Evolutionary conservation across 163 green algal genomes (phyloP).

Genomic region (Scenedesmus sp.): DNA sequence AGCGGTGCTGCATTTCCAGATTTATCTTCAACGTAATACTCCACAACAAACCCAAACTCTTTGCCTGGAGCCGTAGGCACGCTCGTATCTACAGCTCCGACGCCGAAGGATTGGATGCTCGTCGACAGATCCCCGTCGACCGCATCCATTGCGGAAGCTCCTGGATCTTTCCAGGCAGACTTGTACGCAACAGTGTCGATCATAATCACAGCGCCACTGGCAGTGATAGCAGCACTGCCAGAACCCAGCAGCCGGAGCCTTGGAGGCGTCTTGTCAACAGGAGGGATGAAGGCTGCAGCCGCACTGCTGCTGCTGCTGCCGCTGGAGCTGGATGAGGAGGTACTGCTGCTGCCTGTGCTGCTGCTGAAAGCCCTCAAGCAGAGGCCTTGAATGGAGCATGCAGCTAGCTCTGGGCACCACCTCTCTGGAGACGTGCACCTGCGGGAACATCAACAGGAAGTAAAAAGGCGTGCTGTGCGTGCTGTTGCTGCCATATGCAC

Average conservation of each 20-base stretch:
- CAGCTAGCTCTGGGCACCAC: slow-evolving; percentile 29
- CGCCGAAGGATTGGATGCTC: slow-evolving; percentile 53
- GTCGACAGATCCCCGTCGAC: slow-evolving; percentile 58
- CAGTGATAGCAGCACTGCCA: slow-evolving; percentile 49
- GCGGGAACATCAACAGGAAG: too few relatives aligned
- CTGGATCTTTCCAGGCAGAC: slow-evolving; percentile 48
- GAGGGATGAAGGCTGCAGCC: neutral
- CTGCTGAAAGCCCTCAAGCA: slow-evolving; percentile 19
- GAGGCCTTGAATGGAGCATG: slow-evolving; percentile 50
- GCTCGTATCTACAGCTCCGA: slow-evolving; percentile 47
- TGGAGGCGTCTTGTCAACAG: slow-evolving; percentile 51
- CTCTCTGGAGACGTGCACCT: slow-evolving; percentile 43
- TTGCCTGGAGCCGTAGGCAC: slow-evolving; percentile 45
- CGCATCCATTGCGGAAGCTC: slow-evolving; percentile 55
- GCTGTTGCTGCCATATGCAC: too few relatives aligned
- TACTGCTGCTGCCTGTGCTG: slow-evolving; percentile 15
- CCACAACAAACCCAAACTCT: slow-evolving; percentile 55
- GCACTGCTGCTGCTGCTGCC: neutral
- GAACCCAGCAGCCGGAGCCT: slow-evolving; percentile 47
- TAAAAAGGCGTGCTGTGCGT: too few relatives aligned
- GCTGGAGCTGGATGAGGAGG: neutral
- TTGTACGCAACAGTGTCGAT: slow-evolving; percentile 52
- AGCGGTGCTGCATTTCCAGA: slow-evolving; percentile 56
- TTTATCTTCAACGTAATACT: slow-evolving; percentile 60
- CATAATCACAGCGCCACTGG: slow-evolving; percentile 49